These are phyloP conservation scores for Mallotus nudiflorus DNA, from an alignment of 345 rosid species.

Conservation along the genomic window DNA sequence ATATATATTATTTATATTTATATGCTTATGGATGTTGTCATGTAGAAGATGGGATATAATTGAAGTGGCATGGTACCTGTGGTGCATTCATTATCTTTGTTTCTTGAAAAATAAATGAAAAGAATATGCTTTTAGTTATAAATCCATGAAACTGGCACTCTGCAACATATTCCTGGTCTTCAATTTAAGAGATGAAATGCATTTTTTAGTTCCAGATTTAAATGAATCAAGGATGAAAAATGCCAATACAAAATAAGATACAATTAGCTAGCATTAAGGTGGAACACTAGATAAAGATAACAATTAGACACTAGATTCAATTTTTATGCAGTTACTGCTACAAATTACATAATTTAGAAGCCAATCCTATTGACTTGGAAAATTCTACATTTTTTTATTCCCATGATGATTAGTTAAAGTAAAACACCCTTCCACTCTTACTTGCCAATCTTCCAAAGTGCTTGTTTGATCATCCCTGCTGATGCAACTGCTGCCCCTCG, in stretches of 20 bases:
- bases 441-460: conserved; percentile 53
- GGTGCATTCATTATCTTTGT: neutral
- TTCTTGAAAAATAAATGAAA: neutral
- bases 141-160: too few species aligned
- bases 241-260: too few species aligned
- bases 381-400: conserved; percentile 2
- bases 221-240: too few species aligned
- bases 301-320: too few species aligned
- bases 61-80: neutral
- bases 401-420: neutral
- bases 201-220: too few species aligned
- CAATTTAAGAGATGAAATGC: too few species aligned
- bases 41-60: neutral
- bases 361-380: conserved; percentile 8
- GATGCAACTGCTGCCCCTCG: conserved; percentile 63
- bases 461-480: conserved; percentile 62
- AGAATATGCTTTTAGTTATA: too few species aligned
- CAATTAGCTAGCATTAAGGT: neutral
- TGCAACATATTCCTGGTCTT: too few species aligned
- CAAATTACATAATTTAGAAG: neutral
- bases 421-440: conserved; percentile 29
- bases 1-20: conserved; percentile 1
- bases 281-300: conserved; percentile 3
- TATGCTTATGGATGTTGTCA: too few species aligned
- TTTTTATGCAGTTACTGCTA: neutral